These are phyloP conservation scores for Skeletonema grethae DNA, from an alignment of 108 stramenopile genomes.

Conservation along the genomic window DNA sequence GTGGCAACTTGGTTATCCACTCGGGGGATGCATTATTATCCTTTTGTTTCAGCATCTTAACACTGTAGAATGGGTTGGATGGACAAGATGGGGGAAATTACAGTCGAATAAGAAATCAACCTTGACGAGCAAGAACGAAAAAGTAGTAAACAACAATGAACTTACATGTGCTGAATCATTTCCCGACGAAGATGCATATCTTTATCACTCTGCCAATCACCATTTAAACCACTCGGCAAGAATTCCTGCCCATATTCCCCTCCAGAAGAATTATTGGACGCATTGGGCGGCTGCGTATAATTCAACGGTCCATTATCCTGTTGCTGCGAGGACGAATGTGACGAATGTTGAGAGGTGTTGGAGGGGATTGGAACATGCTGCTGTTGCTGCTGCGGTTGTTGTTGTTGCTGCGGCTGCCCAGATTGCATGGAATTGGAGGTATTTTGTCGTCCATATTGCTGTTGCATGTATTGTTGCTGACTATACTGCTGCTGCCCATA, in stretches of 20 bases:
- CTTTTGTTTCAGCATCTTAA: conserved; percentile 87
- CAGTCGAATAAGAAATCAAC: neutral
- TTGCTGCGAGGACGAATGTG: conserved; percentile 22
- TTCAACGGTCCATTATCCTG: conserved; percentile 23
- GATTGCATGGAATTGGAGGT: conserved; percentile 1
- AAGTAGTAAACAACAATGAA: conserved; percentile 10
- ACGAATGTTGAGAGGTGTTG: neutral
- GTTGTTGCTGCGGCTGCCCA: conserved; percentile 5
- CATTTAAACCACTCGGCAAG: conserved; percentile 59
- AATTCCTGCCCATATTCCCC: conserved; percentile 41
- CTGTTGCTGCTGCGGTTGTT: neutral
- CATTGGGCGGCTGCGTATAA: conserved; percentile 35
- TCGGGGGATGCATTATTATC: conserved; percentile 89
- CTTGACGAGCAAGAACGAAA: neutral
- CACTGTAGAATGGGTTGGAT: conserved; percentile 51
- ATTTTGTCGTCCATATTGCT: conserved; percentile 20
- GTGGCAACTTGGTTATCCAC: conserved; percentile 90
- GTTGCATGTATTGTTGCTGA: conserved; percentile 36
- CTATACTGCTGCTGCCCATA: conserved; percentile 22
- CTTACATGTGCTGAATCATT: conserved; percentile 95
- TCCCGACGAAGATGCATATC: conserved; percentile 84
- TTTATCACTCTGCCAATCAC: conserved; percentile 89
- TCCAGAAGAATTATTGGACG: conserved; percentile 19
- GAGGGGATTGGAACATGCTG: conserved; percentile 4
- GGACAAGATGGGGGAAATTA: neutral